Percentiles rank a stretch among this genome's conserved stretches.
phyloP scores from a whole-genome alignment of 2,329 filamentous ascomycete species.

The Tolypocladium album region DNA sequence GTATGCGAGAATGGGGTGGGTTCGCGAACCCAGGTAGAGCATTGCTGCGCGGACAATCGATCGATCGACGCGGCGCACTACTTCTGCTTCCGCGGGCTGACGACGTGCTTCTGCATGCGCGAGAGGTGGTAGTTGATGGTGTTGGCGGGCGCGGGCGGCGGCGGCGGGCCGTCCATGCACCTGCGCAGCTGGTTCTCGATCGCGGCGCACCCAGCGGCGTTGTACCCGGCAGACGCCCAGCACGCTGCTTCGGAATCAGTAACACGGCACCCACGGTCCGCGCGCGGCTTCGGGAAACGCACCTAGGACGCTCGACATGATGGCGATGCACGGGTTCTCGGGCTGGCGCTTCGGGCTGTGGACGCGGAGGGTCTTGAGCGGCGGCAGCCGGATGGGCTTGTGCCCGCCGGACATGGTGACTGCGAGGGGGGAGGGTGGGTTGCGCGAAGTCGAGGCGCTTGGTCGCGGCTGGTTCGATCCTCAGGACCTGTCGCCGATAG shows the following conservation, averaged over 20 bases:
- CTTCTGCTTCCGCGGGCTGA: constrained; percentile 25
- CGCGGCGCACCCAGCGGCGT: constrained; percentile 44
- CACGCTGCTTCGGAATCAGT: constrained; percentile 45
- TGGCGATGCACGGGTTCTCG: constrained; percentile 40
- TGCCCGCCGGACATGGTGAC: constrained; percentile 31
- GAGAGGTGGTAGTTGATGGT: constrained; percentile 90
- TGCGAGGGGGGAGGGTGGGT: not conserved
- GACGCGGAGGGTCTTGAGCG: constrained; percentile 43
- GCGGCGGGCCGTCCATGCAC: constrained; percentile 72
- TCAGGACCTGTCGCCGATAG: too few species aligned
- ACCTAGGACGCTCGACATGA: constrained; percentile 50
- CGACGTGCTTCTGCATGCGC: constrained; percentile 65
- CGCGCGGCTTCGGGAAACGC: constrained; percentile 13
- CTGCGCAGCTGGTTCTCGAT: constrained; percentile 49
- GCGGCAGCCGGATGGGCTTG: constrained; percentile 47
- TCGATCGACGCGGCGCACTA: constrained; percentile 7
- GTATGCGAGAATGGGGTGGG: not conserved
- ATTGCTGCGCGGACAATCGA: too few species aligned
- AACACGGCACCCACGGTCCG: not conserved
- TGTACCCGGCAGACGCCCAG: constrained; percentile 73
- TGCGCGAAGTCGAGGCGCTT: not conserved
- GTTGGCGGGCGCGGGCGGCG: constrained; percentile 40
- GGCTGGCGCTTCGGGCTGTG: constrained; percentile 37
- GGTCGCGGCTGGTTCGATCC: not conserved
- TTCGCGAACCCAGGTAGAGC: not conserved